A percentile compares a stretch with the other conserved stretches of the same genome.
These are phyloP conservation scores for Delphinella strobiligena DNA, from an alignment of 2,329 filamentous ascomycete species.

Conservation along the genomic window DNA sequence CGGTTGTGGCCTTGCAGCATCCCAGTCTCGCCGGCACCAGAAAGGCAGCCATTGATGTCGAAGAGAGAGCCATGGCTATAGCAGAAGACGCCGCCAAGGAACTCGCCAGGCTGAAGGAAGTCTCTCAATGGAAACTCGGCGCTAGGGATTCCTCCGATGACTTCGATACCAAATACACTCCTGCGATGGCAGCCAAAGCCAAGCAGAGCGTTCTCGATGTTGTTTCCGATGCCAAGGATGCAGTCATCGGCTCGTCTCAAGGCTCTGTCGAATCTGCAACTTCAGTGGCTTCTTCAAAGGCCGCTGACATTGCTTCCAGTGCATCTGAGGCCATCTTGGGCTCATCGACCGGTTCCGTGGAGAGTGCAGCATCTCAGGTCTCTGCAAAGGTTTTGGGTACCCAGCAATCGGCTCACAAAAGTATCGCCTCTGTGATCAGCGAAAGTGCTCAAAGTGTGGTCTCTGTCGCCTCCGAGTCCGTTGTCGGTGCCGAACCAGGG, in stretches of 20 bases:
- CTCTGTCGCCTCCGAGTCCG: slow-evolving; percentile 11
- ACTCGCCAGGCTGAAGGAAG: slow-evolving; percentile 67
- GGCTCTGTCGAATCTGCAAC: slow-evolving; percentile 24
- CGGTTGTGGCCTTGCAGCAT: slow-evolving; percentile 62
- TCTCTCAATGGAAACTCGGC: slow-evolving; percentile 71
- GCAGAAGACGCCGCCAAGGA: slow-evolving; percentile 72
- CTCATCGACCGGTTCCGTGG: slow-evolving; percentile 35
- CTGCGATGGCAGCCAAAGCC: slow-evolving; percentile 39
- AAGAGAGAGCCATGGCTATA: slow-evolving; percentile 68
- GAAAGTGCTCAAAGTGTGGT: slow-evolving; percentile 11
- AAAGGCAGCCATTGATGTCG: slow-evolving; percentile 53
- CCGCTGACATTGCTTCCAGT: slow-evolving; percentile 13
- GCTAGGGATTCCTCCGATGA: slow-evolving; percentile 64
- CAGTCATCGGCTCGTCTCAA: slow-evolving; percentile 22
- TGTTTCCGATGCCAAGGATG: slow-evolving; percentile 20
- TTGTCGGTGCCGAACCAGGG: slow-evolving; percentile 15
- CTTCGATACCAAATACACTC: slow-evolving; percentile 58
- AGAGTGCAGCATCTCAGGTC: slow-evolving; percentile 41
- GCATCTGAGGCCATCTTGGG: slow-evolving; percentile 24
- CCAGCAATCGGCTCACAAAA: slow-evolving; percentile 5
- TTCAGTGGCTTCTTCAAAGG: slow-evolving; percentile 17
- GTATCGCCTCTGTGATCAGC: slow-evolving; percentile 12
- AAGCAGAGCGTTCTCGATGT: slow-evolving; percentile 26
- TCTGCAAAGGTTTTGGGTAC: slow-evolving; percentile 32
- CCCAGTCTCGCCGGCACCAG: slow-evolving; percentile 58